Evolutionary conservation across 345 rosid species (phyloP).

Genomic region (Brassica incana): DNA sequence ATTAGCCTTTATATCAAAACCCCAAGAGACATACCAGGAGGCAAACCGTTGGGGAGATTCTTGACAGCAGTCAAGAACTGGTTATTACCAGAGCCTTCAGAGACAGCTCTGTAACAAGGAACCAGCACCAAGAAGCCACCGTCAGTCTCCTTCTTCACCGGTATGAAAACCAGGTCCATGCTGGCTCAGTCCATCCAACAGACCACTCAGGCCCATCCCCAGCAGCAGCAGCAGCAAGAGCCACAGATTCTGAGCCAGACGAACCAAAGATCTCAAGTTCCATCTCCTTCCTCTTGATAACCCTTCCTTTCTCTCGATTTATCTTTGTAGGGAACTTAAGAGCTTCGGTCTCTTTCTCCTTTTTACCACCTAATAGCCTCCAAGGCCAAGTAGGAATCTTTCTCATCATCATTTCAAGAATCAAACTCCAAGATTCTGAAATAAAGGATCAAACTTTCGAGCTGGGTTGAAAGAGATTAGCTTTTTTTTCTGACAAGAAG

Average conservation of each 20-base stretch:
- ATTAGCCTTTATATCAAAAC: background rate
- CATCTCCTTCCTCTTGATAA: conserved; percentile 41
- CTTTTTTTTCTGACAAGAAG: background rate
- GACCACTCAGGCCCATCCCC: conserved; percentile 81
- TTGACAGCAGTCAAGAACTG: conserved; percentile 63
- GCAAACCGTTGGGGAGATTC: conserved; percentile 56
- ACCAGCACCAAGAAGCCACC: conserved; percentile 78
- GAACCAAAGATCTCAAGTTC: conserved; percentile 47
- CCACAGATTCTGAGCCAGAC: conserved; percentile 45
- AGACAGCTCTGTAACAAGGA: conserved; percentile 70
- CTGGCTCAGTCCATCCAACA: conserved; percentile 85
- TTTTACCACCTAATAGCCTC: conserved; percentile 56
- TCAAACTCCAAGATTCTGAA: background rate
- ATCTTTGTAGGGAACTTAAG: conserved; percentile 22
- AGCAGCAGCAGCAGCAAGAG: background rate
- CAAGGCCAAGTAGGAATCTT: conserved; percentile 41
- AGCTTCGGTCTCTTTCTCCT: conserved; percentile 53
- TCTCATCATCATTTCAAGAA: conserved; percentile 30
- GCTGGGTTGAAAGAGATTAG: background rate
- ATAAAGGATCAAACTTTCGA: conserved; percentile 15
- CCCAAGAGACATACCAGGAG: conserved; percentile 52
- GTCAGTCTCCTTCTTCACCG: conserved; percentile 56
- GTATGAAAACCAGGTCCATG: conserved; percentile 63
- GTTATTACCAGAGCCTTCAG: conserved; percentile 46
- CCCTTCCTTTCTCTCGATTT: conserved; percentile 48